These are phyloP conservation scores for Leptographium galeiforme DNA, from an alignment of 2,329 filamentous ascomycete species.

Conservation along the genomic window DNA sequence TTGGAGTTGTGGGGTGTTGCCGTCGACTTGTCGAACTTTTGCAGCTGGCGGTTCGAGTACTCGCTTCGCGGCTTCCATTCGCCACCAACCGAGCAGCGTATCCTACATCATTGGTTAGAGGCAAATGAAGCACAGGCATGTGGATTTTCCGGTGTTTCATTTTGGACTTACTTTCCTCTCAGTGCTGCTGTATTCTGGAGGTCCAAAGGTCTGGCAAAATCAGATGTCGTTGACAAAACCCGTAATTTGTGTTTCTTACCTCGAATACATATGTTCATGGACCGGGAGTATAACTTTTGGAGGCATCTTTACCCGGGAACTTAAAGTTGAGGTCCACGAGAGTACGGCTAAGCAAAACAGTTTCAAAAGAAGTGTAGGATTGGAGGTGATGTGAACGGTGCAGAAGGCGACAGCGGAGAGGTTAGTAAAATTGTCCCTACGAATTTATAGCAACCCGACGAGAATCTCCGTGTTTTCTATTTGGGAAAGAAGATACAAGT, in stretches of 20 bases:
- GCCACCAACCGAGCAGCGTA: slow-evolving; percentile 18
- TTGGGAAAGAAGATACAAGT: background rate
- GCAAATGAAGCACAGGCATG: background rate
- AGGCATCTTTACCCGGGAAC: background rate
- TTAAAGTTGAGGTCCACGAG: too few relatives aligned
- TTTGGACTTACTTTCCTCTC: background rate
- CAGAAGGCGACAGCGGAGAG: too few relatives aligned
- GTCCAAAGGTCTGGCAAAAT: background rate
- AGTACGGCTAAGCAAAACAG: too few relatives aligned
- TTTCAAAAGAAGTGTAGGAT: too few relatives aligned
- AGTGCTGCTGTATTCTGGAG: too few relatives aligned
- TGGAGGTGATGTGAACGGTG: too few relatives aligned
- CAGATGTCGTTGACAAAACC: too few relatives aligned
- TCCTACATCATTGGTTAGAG: slow-evolving; percentile 8
- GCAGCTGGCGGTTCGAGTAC: slow-evolving; percentile 19
- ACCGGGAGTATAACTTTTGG: background rate
- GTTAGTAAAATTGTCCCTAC: too few relatives aligned
- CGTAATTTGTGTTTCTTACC: background rate
- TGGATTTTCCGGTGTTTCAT: background rate
- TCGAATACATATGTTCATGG: background rate
- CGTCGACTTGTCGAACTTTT: slow-evolving; percentile 13
- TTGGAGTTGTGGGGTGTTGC: slow-evolving; percentile 13
- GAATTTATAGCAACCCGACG: background rate
- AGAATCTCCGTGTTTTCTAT: background rate
- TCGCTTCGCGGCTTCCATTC: slow-evolving; percentile 16